A percentile compares a stretch with the other conserved stretches of the same genome.
Evolutionary conservation across 495 filamentous ascomycete genomes (phyloP).

Genomic region (Penicillium bovifimosum): DNA sequence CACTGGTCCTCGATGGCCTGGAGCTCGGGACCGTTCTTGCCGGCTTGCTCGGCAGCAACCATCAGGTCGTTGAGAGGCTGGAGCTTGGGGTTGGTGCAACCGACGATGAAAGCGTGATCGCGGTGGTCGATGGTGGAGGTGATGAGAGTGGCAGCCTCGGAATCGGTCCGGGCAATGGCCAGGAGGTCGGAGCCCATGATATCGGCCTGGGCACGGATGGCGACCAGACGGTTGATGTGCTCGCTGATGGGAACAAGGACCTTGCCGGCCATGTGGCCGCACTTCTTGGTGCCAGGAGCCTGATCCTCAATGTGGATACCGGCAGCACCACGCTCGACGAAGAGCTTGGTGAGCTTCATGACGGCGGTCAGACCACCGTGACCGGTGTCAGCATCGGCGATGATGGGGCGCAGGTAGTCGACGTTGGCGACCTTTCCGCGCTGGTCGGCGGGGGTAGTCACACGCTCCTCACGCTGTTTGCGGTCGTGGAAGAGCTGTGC

Average conservation of each 20-base stretch:
- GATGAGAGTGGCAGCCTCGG: slow-evolving; percentile 95
- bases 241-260: slow-evolving; percentile 95
- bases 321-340: slow-evolving; percentile 93
- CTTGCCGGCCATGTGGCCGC: slow-evolving; percentile 99
- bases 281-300: slow-evolving; percentile 98
- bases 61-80: slow-evolving; percentile 87
- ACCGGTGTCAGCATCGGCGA: slow-evolving; percentile 96
- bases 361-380: slow-evolving; percentile 95
- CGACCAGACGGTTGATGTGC: slow-evolving; percentile 96
- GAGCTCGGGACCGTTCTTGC: slow-evolving; percentile 74
- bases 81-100: slow-evolving; percentile 77
- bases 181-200: slow-evolving; percentile 94
- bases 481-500: slow-evolving; percentile 99
- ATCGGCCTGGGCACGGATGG: slow-evolving; percentile 94
- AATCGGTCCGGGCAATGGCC: slow-evolving; percentile 90
- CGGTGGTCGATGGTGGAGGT: slow-evolving; percentile 92
- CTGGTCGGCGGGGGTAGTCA: slow-evolving; percentile 68
- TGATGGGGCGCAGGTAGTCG: slow-evolving; percentile 92
- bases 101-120: slow-evolving; percentile 91
- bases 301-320: slow-evolving; percentile 99
- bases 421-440: slow-evolving; percentile 72
- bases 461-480: slow-evolving; percentile 92
- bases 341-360: slow-evolving; percentile 98
- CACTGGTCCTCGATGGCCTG: slow-evolving; percentile 92
- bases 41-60: slow-evolving; percentile 74